Conservation (phyloP, 345 rosid species). For the Citrus glauca region DNA sequence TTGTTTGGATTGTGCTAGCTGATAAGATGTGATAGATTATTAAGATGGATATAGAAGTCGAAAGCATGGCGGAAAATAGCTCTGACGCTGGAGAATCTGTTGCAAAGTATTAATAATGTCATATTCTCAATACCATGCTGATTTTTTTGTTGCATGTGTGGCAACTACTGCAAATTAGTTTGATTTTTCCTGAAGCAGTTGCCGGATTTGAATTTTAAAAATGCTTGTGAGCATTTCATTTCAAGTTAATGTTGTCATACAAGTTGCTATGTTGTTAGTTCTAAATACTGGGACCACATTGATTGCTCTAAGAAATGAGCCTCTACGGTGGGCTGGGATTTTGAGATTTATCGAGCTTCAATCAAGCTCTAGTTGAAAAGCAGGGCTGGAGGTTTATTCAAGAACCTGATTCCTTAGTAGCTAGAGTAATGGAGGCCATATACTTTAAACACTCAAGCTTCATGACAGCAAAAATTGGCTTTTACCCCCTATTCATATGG, state of each 20-base stretch:
- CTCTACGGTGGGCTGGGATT: too few relatives aligned
- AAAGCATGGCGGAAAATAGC: background rate
- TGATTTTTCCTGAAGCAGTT: background rate
- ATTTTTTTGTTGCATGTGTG: background rate
- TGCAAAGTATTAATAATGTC: background rate
- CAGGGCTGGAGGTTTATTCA: too few relatives aligned
- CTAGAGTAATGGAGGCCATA: too few relatives aligned
- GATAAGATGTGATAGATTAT: background rate
- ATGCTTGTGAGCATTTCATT: background rate
- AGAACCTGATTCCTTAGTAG: rapidly evolving
- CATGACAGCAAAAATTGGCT: too few relatives aligned
- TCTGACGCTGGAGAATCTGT: background rate
- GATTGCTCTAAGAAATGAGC: background rate
- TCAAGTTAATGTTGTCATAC: background rate
- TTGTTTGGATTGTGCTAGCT: background rate
- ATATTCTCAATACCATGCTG: background rate
- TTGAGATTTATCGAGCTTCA: too few relatives aligned
- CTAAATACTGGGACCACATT: background rate
- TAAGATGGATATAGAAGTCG: background rate
- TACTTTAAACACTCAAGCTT: too few relatives aligned
- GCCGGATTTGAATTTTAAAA: background rate
- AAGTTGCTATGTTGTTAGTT: background rate
- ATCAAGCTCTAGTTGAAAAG: too few relatives aligned
- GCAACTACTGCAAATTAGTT: background rate
- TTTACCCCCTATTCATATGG: too few relatives aligned